Conservation (phyloP, 257 asterid genomes). For the Solanum medicagineum region DNA sequence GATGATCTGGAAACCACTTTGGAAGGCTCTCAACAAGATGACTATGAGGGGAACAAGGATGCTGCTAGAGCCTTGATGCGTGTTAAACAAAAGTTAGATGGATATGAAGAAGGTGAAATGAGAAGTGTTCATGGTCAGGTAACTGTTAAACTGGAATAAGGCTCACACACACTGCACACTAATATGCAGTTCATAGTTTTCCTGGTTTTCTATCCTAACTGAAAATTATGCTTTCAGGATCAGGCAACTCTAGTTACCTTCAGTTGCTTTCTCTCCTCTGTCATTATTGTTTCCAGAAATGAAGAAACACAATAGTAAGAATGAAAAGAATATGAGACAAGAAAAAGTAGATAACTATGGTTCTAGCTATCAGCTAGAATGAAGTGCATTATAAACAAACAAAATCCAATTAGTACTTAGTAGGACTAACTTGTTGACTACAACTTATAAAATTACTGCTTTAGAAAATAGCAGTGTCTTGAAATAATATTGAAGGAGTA, state of each 20-base stretch:
- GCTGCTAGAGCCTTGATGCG: slow-evolving; percentile 98
- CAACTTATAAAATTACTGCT: not conserved
- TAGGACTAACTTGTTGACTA: not conserved
- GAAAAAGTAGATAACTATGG: not conserved
- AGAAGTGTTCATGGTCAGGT: slow-evolving; percentile 96
- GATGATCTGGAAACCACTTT: slow-evolving; percentile 60
- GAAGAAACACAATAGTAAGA: not conserved
- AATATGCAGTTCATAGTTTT: not conserved
- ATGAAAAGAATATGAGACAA: not conserved
- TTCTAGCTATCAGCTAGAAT: not conserved
- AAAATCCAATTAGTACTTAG: not conserved
- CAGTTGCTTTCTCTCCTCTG: not conserved
- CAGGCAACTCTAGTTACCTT: not conserved
- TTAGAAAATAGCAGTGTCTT: not conserved
- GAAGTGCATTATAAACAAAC: not conserved
- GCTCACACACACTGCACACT: not conserved
- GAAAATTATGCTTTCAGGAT: not conserved
- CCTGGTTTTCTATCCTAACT: not conserved
- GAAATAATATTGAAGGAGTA: not conserved
- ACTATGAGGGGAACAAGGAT: slow-evolving; percentile 86
- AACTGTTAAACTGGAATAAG: not conserved
- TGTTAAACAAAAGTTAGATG: slow-evolving; percentile 97
- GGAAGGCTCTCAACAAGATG: slow-evolving; percentile 67
- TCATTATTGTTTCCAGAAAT: not conserved
- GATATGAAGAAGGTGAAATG: slow-evolving; percentile 97